Base-by-base conservation (phyloP, 768 basidiomycete genomes). In the Agrocybe chaxingu region DNA sequence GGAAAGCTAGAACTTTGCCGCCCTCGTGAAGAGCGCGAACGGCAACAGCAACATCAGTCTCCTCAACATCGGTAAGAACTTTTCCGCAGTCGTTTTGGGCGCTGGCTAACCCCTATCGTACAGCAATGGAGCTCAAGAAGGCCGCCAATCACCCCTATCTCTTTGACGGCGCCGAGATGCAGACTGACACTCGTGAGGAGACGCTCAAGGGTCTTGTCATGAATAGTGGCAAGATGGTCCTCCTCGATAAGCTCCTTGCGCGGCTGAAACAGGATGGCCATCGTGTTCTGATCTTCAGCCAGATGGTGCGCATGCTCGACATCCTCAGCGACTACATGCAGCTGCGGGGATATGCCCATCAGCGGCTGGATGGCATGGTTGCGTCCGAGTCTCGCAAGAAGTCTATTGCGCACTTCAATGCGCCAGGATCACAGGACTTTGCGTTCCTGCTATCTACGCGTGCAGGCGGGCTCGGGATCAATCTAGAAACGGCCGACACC, bases 231-330 rank as follows among this genome's bases (percentile, higher is more conserved):
- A 99, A 99, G 74, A 85, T 99, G 88, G 95, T 98, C 43, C 74
- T 99, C 31, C 85, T 99, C 48, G 97, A 99, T 74, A 99, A 99
- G 68, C 81, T 99, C 11, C 83, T 98, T n/a, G 80, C 77, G 18
- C 85, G 92, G 12, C 80, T 98, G 44, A 89, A 89, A 60, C 84
- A 81, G 57, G 96, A 98, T 65, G 90, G 91, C 3, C 97, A 98
- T 62, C 89, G 97, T 44, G 97, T 99, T 24, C 79, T 99, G 59
- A 98, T 99, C 60, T 99, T 99, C 77, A 97, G 94, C 62, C 93
- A 98, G 70, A 99, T 99, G 97, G 95, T 98, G 52, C 85, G 97
- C 52, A 92, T 98, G 84, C 79, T 99, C 40, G 97, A 99, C 70
- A 98, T 99, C 66, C 82, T 99, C 61, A 95, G 91, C 57, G 97